phyloP scores from a whole-genome alignment of 768 basidiomycete species.

The Pisolithus sp. region DNA sequence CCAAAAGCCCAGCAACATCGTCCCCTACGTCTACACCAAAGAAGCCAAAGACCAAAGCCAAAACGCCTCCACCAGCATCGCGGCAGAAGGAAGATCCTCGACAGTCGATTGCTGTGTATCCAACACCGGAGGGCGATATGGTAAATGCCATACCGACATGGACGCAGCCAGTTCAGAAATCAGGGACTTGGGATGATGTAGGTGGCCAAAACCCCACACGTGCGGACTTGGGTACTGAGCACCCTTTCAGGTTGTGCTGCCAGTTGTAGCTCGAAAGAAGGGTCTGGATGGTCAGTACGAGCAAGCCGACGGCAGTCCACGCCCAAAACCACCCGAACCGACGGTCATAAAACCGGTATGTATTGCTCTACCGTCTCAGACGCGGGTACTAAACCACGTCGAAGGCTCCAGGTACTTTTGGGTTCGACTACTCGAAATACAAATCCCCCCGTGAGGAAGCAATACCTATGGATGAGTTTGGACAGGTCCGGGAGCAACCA shows the following conservation, averaged over 20 bases:
- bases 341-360: slow-evolving; percentile 52
- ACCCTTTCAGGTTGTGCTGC: slow-evolving; percentile 61
- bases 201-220: slow-evolving; percentile 16
- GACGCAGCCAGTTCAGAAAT: slow-evolving; percentile 64
- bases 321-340: slow-evolving; percentile 38
- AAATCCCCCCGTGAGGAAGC: slow-evolving; percentile 41
- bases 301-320: slow-evolving; percentile 61
- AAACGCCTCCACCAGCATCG: slow-evolving; percentile 25
- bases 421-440: slow-evolving; percentile 68
- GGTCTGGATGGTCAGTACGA: slow-evolving; percentile 69
- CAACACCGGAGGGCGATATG: slow-evolving; percentile 48
- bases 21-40: slow-evolving; percentile 34
- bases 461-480: slow-evolving; percentile 67
- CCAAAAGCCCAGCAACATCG: slow-evolving; percentile 42
- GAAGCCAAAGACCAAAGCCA: slow-evolving; percentile 32
- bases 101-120: slow-evolving; percentile 63
- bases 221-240: neutral
- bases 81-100: slow-evolving; percentile 41
- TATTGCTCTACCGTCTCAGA: slow-evolving; percentile 3
- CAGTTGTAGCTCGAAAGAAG: slow-evolving; percentile 78
- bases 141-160: slow-evolving; percentile 75
- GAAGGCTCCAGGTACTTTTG: slow-evolving; percentile 81
- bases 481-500: slow-evolving; percentile 30
- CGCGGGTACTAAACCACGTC: slow-evolving; percentile 2
- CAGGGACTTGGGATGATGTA: slow-evolving; percentile 84